Conservation (phyloP, 192 early-diverging fungal genomes). For the Umbelopsis sp. region DNA sequence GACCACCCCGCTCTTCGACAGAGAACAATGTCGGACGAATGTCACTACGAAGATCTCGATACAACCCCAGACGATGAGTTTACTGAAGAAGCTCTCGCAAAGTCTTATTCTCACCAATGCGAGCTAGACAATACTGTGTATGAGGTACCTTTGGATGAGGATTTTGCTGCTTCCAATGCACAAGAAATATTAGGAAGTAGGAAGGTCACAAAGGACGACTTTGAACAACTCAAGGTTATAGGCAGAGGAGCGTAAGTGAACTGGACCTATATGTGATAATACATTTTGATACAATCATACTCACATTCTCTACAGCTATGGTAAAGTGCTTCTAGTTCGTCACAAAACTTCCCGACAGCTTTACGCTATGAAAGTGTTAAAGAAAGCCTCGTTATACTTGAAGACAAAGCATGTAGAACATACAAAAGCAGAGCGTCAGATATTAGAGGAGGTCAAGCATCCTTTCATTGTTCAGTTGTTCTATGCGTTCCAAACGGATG, state of each 20-base stretch:
- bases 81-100: background rate
- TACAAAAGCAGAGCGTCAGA: slow-evolving; percentile 83
- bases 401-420: slow-evolving; percentile 75
- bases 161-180: slow-evolving; percentile 31
- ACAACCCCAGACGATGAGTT: background rate
- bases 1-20: slow-evolving; percentile 5
- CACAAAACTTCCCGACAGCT: slow-evolving; percentile 56
- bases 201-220: slow-evolving; percentile 49
- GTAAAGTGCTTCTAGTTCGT: slow-evolving; percentile 82
- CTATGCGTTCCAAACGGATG: slow-evolving; percentile 90
- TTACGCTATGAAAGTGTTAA: slow-evolving; percentile 93
- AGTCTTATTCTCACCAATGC: slow-evolving; percentile 1
- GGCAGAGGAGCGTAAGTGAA: slow-evolving; percentile 58
- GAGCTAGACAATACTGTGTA: slow-evolving; percentile 18
- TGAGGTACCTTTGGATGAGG: slow-evolving; percentile 43
- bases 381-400: slow-evolving; percentile 83
- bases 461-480: slow-evolving; percentile 94
- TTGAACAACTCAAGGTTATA: slow-evolving; percentile 50
- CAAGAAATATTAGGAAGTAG: slow-evolving; percentile 4
- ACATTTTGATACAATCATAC: background rate
- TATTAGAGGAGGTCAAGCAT: slow-evolving; percentile 85
- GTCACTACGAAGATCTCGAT: background rate
- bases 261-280: background rate
- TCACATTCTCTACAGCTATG: slow-evolving; percentile 53
- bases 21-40: background rate